Evolutionary conservation across 768 basidiomycete species (phyloP).

Genomic region (Trametes maxima): DNA sequence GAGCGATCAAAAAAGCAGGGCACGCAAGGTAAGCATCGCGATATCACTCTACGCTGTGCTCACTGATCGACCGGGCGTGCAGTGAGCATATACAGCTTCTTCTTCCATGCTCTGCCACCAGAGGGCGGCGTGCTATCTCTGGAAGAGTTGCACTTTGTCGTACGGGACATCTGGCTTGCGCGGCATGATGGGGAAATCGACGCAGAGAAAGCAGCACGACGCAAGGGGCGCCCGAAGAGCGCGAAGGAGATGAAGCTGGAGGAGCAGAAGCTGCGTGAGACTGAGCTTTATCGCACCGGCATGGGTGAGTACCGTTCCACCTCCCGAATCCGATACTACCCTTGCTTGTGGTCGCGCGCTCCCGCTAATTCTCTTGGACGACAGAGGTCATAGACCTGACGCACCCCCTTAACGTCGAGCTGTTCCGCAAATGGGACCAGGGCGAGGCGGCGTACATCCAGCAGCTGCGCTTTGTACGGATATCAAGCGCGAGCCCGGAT

Average conservation of each 20-base stretch:
- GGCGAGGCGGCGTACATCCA: slow-evolving; percentile 71
- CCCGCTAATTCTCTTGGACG: neutral
- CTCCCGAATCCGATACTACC: neutral
- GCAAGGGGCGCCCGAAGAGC: slow-evolving; percentile 79
- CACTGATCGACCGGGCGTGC: neutral
- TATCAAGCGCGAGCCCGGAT: slow-evolving; percentile 58
- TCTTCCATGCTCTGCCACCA: slow-evolving; percentile 69
- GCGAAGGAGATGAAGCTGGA: slow-evolving; percentile 66
- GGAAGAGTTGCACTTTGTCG: slow-evolving; percentile 63
- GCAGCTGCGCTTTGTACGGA: slow-evolving; percentile 74
- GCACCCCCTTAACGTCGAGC: slow-evolving; percentile 62
- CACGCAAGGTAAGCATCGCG: slow-evolving; percentile 47
- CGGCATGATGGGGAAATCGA: slow-evolving; percentile 68
- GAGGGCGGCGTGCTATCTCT: slow-evolving; percentile 57
- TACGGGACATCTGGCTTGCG: slow-evolving; percentile 73
- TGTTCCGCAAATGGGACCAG: slow-evolving; percentile 81
- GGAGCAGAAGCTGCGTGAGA: slow-evolving; percentile 67
- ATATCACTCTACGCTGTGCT: neutral
- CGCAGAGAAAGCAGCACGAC: slow-evolving; percentile 57
- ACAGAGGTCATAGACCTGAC: slow-evolving; percentile 82
- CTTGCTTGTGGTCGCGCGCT: neutral
- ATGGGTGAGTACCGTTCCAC: slow-evolving; percentile 55
- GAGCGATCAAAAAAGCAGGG: slow-evolving; percentile 62
- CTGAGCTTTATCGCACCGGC: slow-evolving; percentile 77
- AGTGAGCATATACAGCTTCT: slow-evolving; percentile 79